Conservation (phyloP, 192 early-diverging fungal species). For the Mortierella antarctica region DNA sequence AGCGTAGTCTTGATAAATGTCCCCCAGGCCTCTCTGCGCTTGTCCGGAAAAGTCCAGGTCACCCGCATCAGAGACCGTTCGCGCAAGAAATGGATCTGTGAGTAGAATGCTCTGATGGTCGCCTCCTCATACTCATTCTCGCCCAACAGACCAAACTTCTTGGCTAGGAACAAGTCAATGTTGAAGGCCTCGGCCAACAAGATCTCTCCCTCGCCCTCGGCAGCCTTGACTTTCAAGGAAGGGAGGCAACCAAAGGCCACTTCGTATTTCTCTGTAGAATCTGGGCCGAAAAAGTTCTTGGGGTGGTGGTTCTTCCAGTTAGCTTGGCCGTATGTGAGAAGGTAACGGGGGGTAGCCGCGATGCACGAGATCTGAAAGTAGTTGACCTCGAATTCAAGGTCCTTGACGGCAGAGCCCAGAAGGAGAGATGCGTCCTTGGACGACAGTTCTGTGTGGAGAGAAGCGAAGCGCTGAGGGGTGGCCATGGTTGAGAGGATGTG, state of each 20-base stretch:
- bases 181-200: background rate
- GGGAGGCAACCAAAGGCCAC: too few species aligned
- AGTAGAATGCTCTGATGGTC: constrained; percentile 2
- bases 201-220: too few species aligned
- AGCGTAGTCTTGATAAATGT: background rate
- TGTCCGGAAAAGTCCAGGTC: background rate
- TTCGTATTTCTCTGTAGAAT: too few species aligned
- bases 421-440: constrained; percentile 10
- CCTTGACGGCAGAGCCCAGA: constrained; percentile 1
- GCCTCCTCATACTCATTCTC: constrained; percentile 9
- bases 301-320: constrained; percentile 4
- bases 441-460: constrained; percentile 10
- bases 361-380: constrained; percentile 23
- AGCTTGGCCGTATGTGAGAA: constrained; percentile 9
- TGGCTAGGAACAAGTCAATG: constrained; percentile 1
- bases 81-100: background rate
- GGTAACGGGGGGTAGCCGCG: constrained; percentile 3
- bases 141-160: background rate
- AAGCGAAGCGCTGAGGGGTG: background rate
- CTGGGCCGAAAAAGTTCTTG: too few species aligned
- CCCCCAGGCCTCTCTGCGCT: background rate
- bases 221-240: too few species aligned
- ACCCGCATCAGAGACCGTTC: background rate
- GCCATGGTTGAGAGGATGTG: background rate
- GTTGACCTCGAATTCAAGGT: constrained; percentile 5